Conservation (phyloP, 768 basidiomycete genomes). For the Strobilomyces dryophilus region DNA sequence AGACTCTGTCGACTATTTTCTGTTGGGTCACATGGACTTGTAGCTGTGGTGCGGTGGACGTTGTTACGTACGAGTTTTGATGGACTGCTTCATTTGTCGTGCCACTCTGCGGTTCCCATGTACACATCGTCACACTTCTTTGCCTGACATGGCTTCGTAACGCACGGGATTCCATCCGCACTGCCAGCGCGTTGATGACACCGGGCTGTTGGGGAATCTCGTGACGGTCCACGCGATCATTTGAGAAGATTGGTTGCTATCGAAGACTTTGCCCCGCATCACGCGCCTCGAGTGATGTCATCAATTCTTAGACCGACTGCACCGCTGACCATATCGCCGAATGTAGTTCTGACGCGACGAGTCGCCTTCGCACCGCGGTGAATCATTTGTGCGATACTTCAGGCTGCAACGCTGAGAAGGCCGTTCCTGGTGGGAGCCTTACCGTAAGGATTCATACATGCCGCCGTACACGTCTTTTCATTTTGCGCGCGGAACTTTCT, state of each 20-base stretch:
- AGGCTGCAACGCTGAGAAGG: background rate
- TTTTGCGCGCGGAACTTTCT: too few species aligned
- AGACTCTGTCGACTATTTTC: background rate
- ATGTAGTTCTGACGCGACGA: too few species aligned
- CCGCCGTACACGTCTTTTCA: too few species aligned
- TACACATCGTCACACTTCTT: background rate
- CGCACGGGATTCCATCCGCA: background rate
- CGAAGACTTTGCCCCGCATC: background rate
- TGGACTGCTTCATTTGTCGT: background rate
- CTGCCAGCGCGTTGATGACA: background rate
- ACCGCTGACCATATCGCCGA: background rate
- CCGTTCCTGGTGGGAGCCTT: background rate
- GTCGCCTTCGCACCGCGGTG: background rate
- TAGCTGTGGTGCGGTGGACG: background rate
- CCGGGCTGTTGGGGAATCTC: background rate
- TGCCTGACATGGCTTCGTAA: background rate
- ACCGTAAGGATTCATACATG: background rate
- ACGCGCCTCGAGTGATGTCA: conserved; percentile 5
- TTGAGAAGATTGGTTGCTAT: background rate
- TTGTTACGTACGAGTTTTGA: conserved; percentile 13
- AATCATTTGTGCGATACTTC: too few species aligned
- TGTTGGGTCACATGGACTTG: background rate
- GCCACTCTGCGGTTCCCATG: background rate
- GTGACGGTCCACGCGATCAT: background rate
- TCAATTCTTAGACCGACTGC: background rate